Conservation (phyloP, 495 filamentous ascomycete species). For the Podospora pseudopauciseta region DNA sequence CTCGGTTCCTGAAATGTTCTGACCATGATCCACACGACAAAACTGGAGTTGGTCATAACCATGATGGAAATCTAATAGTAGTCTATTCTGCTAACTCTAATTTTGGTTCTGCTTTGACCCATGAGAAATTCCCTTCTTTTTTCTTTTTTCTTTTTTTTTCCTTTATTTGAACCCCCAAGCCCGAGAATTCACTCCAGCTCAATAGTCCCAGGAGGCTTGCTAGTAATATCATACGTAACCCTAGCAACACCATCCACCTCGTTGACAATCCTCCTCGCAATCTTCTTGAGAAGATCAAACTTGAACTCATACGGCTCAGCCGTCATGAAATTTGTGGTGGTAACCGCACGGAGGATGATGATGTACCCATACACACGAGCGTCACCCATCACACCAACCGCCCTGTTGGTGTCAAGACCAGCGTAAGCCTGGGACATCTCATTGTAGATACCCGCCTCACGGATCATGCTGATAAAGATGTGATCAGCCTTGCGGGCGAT, state of each 20-base stretch:
- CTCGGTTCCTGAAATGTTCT: not conserved
- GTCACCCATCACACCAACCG: conserved; percentile 66
- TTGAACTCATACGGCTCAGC: conserved; percentile 64
- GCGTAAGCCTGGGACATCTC: conserved; percentile 65
- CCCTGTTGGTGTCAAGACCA: conserved; percentile 61
- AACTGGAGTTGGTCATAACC: too few species aligned
- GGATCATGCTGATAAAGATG: conserved; percentile 86
- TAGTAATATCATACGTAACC: conserved; percentile 60
- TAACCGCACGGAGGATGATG: conserved; percentile 62
- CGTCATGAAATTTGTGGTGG: conserved; percentile 77
- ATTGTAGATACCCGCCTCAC: conserved; percentile 76
- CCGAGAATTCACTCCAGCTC: conserved; percentile 19
- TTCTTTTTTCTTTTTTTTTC: not conserved
- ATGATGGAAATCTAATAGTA: not conserved
- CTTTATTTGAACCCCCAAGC: not conserved
- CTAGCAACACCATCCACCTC: conserved; percentile 62
- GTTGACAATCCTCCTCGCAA: conserved; percentile 75
- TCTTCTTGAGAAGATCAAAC: conserved; percentile 61
- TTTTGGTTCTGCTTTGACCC: not conserved
- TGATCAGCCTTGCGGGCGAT: conserved; percentile 82
- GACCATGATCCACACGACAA: too few species aligned
- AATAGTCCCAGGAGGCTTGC: conserved; percentile 66
- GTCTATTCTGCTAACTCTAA: not conserved
- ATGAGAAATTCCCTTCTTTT: not conserved
- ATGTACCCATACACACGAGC: conserved; percentile 47